A percentile compares a stretch with the other conserved stretches of the same genome.
Evolutionary conservation across 495 filamentous ascomycete genomes (phyloP).

Genomic region (Aspergillus conjunctus): DNA sequence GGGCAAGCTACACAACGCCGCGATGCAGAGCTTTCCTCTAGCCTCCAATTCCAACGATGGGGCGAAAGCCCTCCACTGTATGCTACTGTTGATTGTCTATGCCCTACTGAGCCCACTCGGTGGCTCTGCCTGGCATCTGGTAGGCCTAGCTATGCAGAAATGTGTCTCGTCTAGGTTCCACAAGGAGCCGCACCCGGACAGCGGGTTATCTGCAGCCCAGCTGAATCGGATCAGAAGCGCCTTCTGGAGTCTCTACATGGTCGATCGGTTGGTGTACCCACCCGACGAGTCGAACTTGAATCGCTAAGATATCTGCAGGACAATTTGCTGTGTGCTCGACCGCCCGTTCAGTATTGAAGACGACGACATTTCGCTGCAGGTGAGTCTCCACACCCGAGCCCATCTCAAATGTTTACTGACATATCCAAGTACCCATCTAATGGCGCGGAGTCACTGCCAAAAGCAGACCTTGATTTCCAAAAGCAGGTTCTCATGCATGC

Average conservation of each 20-base stretch:
- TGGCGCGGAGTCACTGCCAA: too few relatives aligned
- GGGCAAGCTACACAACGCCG: slow-evolving; percentile 22
- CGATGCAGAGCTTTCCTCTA: slow-evolving; percentile 20
- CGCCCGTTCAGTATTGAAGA: slow-evolving; percentile 34
- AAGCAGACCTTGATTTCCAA: background rate
- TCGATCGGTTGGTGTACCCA: slow-evolving; percentile 26
- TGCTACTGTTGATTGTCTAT: slow-evolving; percentile 29
- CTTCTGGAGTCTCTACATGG: slow-evolving; percentile 32
- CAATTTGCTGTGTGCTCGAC: slow-evolving; percentile 28
- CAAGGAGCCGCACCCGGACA: slow-evolving; percentile 19
- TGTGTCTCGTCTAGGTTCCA: slow-evolving; percentile 30
- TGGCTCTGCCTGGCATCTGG: slow-evolving; percentile 33
- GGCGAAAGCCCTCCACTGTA: slow-evolving; percentile 25
- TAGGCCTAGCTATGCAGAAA: slow-evolving; percentile 34
- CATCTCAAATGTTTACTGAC: background rate
- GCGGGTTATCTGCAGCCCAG: slow-evolving; percentile 1
- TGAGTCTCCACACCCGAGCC: slow-evolving; percentile 8
- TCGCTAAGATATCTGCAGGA: slow-evolving; percentile 19
- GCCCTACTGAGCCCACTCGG: slow-evolving; percentile 28
- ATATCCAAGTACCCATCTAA: background rate
- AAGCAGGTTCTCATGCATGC: slow-evolving; percentile 26
- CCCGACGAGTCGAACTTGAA: background rate
- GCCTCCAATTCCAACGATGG: slow-evolving; percentile 16
- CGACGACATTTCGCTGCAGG: slow-evolving; percentile 30
- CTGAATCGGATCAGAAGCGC: slow-evolving; percentile 14